These are phyloP conservation scores for Amaranthus hypochondriacus DNA, from an alignment of 148 eudicot species.

Conservation along the genomic window DNA sequence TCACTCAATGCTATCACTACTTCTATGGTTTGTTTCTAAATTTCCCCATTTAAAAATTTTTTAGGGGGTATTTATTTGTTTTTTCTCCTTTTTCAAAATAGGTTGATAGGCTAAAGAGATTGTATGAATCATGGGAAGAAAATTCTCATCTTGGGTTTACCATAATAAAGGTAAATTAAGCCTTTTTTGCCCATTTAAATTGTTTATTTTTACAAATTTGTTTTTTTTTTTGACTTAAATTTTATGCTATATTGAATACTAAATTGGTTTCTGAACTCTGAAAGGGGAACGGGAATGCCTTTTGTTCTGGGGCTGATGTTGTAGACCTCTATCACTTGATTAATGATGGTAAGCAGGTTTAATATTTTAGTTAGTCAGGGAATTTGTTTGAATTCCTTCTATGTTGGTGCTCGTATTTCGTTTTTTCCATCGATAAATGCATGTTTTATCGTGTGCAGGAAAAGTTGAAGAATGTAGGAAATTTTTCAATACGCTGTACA, in stretches of 20 bases:
- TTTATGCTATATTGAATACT: conserved; percentile 5
- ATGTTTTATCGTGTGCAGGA: conserved; percentile 47
- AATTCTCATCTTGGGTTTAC: conserved; percentile 82
- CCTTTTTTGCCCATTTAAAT: neutral
- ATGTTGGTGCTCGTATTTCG: conserved; percentile 2
- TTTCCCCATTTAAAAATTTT: neutral
- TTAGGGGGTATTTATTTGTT: neutral
- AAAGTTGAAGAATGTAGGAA: conserved; percentile 71
- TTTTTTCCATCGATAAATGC: neutral
- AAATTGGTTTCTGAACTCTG: conserved; percentile 21
- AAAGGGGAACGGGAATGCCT: conserved; percentile 78
- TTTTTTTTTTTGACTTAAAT: neutral
- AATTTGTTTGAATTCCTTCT: neutral
- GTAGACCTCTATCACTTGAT: conserved; percentile 54
- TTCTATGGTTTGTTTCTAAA: conserved; percentile 48
- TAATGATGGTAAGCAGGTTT: conserved; percentile 60
- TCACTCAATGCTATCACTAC: conserved; percentile 72
- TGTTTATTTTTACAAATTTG: neutral
- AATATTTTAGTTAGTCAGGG: neutral
- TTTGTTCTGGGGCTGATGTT: conserved; percentile 82
- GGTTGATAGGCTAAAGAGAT: conserved; percentile 66
- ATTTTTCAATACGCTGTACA: conserved; percentile 62
- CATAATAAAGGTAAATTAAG: conserved; percentile 64
- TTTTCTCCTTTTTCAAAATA: conserved; percentile 22
- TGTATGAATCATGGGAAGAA: conserved; percentile 94